Percentiles rank a stretch among this genome's conserved stretches.
Conservation (phyloP, 1,284 basidiomycete genomes). For the Rhodotorula sp. region DNA sequence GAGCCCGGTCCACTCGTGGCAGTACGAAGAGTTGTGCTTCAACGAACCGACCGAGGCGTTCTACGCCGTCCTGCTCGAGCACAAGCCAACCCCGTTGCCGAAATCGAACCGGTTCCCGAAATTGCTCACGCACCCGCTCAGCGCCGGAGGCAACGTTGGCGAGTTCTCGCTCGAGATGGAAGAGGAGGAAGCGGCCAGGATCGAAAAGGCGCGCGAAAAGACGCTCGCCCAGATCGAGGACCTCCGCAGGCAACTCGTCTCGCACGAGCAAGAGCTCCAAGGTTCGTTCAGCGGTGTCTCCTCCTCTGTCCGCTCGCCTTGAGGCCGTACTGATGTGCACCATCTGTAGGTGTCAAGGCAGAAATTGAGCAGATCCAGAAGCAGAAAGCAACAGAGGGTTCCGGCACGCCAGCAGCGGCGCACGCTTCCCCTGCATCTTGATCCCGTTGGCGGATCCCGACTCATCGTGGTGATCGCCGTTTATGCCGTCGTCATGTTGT, state of each 20-base stretch:
- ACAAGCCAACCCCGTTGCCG: conserved; percentile 76
- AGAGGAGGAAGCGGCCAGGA: conserved; percentile 73
- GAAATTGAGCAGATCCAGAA: conserved; percentile 34
- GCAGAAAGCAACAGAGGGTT: conserved; percentile 2
- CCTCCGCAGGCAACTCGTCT: conserved; percentile 46
- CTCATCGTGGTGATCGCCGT: neutral
- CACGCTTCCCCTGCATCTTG: neutral
- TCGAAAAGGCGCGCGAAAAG: conserved; percentile 72
- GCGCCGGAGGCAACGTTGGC: conserved; percentile 38
- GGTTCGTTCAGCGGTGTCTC: conserved; percentile 12
- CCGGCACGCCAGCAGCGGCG: conserved; percentile 1
- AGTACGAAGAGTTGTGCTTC: conserved; percentile 98
- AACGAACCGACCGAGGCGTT: conserved; percentile 88
- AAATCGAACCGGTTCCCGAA: conserved; percentile 52
- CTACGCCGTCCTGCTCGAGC: conserved; percentile 72
- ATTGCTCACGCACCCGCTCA: conserved; percentile 21
- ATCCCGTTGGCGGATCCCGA: neutral
- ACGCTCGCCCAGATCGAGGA: conserved; percentile 53
- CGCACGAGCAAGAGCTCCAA: conserved; percentile 45
- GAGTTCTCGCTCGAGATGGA: conserved; percentile 82
- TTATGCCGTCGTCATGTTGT: neutral
- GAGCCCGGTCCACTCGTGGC: conserved; percentile 85
- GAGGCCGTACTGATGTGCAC: neutral
- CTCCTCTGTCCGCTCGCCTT: neutral
- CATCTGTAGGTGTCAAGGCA: conserved; percentile 21